A percentile compares a stretch with the other conserved stretches of the same genome.
Conservation (phyloP, 805 yeast species). For the Cyberlindnera mycetangii region DNA sequence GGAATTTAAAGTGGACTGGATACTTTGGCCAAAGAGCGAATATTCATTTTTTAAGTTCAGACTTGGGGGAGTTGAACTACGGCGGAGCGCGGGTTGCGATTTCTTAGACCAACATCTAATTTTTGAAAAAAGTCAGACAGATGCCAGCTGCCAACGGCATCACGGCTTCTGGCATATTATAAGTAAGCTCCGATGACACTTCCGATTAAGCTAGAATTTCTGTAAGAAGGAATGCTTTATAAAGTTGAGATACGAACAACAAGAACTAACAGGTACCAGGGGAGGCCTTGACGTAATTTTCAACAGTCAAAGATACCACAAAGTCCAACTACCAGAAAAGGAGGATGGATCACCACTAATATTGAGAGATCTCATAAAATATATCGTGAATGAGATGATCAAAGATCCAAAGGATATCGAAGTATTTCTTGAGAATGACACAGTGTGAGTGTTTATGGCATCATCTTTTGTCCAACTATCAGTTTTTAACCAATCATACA, state of each 20-base stretch:
- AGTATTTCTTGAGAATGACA: slow-evolving; percentile 77
- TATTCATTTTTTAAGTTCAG: too few relatives aligned
- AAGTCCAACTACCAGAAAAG: slow-evolving; percentile 45
- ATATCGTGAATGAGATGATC: slow-evolving; percentile 53
- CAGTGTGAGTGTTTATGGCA: slow-evolving; percentile 23
- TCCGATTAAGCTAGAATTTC: slow-evolving; percentile 15
- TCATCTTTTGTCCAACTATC: background rate
- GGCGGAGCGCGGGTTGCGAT: too few relatives aligned
- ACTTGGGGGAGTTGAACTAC: too few relatives aligned
- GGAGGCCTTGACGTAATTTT: slow-evolving; percentile 89
- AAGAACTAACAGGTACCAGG: slow-evolving; percentile 4
- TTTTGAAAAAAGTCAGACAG: too few relatives aligned
- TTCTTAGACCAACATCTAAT: too few relatives aligned
- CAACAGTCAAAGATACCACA: slow-evolving; percentile 51
- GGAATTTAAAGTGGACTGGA: too few relatives aligned
- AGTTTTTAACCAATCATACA: slow-evolving; percentile 22
- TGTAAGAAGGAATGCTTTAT: slow-evolving; percentile 10
- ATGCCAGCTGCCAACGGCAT: too few relatives aligned
- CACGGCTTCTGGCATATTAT: too few relatives aligned
- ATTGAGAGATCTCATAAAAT: slow-evolving; percentile 49
- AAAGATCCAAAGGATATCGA: slow-evolving; percentile 60
- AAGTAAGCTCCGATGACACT: background rate
- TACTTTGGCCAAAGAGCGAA: too few relatives aligned
- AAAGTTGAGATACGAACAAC: background rate
- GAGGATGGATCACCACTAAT: slow-evolving; percentile 33